Evolutionary conservation across 306 rosid genomes (phyloP).

Genomic region (Cucurbita ficifolia): DNA sequence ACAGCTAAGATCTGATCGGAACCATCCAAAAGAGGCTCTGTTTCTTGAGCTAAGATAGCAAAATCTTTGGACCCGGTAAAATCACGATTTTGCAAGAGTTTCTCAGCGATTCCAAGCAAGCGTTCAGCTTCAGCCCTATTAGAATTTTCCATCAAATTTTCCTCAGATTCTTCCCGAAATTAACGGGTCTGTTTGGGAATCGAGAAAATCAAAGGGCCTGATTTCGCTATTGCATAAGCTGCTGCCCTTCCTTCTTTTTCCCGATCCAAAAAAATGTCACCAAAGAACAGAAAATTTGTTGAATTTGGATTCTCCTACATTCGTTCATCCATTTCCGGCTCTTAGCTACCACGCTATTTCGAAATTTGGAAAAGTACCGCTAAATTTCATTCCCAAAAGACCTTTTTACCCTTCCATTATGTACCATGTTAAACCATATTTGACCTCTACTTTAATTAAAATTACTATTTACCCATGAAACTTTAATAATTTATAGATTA

Average conservation of each 20-base stretch:
- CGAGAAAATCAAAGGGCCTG: neutral
- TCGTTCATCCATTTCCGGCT: neutral
- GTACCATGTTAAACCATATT: too few relatives aligned
- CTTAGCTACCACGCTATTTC: too few relatives aligned
- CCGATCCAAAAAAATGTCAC: neutral
- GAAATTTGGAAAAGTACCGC: too few relatives aligned
- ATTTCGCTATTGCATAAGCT: neutral
- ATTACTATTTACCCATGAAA: too few relatives aligned
- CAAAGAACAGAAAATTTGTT: neutral
- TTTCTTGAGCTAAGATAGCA: constrained; percentile 73
- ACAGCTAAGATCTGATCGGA: constrained; percentile 88
- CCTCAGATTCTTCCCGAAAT: neutral
- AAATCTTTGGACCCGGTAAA: constrained; percentile 58
- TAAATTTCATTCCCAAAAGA: too few relatives aligned
- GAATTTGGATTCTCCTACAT: neutral
- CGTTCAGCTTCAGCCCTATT: constrained; percentile 66
- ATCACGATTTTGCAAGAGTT: constrained; percentile 58
- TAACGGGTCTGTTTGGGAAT: neutral
- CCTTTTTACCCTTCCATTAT: too few relatives aligned
- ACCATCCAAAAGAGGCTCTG: constrained; percentile 74
- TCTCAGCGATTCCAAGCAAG: constrained; percentile 61
- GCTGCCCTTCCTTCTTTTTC: neutral
- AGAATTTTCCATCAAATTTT: constrained; percentile 16
- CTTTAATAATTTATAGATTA: too few relatives aligned
- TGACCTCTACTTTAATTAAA: too few relatives aligned